Conservation (phyloP, 2,329 filamentous ascomycete genomes). For the Pestalotiopsis sp. region DNA sequence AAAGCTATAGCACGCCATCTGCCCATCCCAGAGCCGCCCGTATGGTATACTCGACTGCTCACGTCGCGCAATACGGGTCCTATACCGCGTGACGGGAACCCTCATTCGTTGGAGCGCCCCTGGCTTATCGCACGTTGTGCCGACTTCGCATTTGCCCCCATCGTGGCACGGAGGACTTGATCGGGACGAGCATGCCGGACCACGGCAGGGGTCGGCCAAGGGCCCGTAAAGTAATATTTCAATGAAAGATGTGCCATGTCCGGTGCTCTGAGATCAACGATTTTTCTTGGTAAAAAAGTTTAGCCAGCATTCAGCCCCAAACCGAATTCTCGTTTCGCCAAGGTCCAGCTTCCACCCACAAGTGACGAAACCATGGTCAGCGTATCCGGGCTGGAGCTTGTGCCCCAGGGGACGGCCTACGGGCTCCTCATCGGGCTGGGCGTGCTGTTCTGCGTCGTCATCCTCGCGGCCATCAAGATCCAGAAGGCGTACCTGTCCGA, state of each 20-base stretch:
- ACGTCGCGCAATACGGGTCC: constrained; percentile 20
- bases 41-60: background rate
- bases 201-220: background rate
- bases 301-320: background rate
- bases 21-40: background rate
- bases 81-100: constrained; percentile 20
- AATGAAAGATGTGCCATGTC: background rate
- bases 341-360: too few species aligned
- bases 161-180: background rate
- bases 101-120: constrained; percentile 9
- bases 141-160: constrained; percentile 7
- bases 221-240: background rate
- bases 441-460: constrained; percentile 48
- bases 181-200: background rate
- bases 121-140: constrained; percentile 7
- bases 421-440: constrained; percentile 51
- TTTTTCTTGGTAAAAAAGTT: background rate
- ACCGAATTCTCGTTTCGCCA: too few species aligned
- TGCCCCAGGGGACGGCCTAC: constrained; percentile 41
- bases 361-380: background rate
- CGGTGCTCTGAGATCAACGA: background rate
- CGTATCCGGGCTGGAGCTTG: constrained; percentile 19
- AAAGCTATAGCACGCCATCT: constrained; percentile 11
- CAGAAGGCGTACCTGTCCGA: constrained; percentile 45
- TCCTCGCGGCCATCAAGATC: constrained; percentile 46